phyloP scores from a whole-genome alignment of 805 yeast genomes.

The Candida manassasensis region DNA sequence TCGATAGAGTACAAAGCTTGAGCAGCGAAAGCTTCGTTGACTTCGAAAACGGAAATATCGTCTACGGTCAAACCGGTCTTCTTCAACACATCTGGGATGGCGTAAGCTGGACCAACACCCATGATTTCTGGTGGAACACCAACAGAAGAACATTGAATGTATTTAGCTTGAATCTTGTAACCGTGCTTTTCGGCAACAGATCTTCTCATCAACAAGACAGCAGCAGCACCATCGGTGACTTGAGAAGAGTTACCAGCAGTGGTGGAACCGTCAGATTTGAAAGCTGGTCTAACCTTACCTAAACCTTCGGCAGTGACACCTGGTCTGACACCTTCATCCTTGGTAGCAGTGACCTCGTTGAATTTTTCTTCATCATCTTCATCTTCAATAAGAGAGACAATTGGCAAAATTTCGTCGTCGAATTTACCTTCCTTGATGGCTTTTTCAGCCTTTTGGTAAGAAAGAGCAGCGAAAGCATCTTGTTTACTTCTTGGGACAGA shows the following conservation, averaged over 20 bases:
- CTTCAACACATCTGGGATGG: constrained; percentile 79
- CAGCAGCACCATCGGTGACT: constrained; percentile 94
- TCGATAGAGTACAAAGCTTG: constrained; percentile 79
- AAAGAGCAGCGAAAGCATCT: constrained; percentile 84
- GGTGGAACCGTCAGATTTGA: constrained; percentile 76
- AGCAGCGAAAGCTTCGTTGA: constrained; percentile 96
- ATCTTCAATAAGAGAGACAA: constrained; percentile 54
- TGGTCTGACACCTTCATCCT: constrained; percentile 87
- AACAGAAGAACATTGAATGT: constrained; percentile 68
- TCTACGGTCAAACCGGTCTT: constrained; percentile 53
- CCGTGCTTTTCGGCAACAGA: constrained; percentile 73
- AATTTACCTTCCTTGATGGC: constrained; percentile 74
- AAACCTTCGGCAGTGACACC: constrained; percentile 79
- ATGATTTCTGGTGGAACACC: constrained; percentile 97
- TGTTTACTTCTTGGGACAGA: constrained; percentile 64
- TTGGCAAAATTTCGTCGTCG: constrained; percentile 84
- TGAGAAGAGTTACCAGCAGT: constrained; percentile 97
- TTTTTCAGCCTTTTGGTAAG: constrained; percentile 77
- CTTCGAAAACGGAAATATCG: constrained; percentile 76
- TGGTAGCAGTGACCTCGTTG: constrained; percentile 46
- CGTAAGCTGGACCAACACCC: constrained; percentile 98
- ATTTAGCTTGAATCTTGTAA: constrained; percentile 73
- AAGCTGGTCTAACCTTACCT: constrained; percentile 79
- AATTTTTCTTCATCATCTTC: constrained; percentile 28
- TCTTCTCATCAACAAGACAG: constrained; percentile 78